Percentiles rank a stretch among this genome's conserved stretches.
Conservation (phyloP, 208 protist genomes). For the Porcisia hertigi region DNA sequence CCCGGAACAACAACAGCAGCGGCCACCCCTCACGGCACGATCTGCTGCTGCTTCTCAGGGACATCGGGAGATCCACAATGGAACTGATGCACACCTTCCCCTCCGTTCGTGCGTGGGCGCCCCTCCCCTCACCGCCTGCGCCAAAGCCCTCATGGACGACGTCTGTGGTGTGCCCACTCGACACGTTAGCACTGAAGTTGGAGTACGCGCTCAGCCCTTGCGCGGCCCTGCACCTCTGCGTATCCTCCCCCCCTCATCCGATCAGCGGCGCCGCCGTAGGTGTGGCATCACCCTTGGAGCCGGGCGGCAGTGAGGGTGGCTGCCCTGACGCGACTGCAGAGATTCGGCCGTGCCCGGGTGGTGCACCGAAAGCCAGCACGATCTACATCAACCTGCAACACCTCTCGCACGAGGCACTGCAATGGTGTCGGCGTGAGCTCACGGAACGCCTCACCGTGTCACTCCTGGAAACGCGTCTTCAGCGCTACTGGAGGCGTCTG, state of each 20-base stretch:
- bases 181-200: slow-evolving; percentile 14
- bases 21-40: background rate
- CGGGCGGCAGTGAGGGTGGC: background rate
- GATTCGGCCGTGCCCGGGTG: background rate
- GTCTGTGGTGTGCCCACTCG: slow-evolving; percentile 18
- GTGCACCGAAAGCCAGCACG: background rate
- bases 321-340: background rate
- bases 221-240: slow-evolving; percentile 10
- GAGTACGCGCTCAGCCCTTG: slow-evolving; percentile 28
- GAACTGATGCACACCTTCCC: slow-evolving; percentile 33
- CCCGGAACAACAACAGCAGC: background rate
- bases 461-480: slow-evolving; percentile 16
- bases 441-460: slow-evolving; percentile 9
- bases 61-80: slow-evolving; percentile 11
- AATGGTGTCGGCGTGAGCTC: slow-evolving; percentile 19
- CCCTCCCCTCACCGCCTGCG: background rate
- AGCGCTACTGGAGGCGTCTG: slow-evolving; percentile 16
- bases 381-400: slow-evolving; percentile 1
- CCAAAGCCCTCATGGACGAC: background rate
- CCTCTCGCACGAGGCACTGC: slow-evolving; percentile 11
- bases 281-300: background rate
- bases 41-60: slow-evolving; percentile 5
- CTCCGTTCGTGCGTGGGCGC: slow-evolving; percentile 10
- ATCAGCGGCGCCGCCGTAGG: background rate
- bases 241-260: background rate